Percentiles rank a stretch among this genome's conserved stretches.
phyloP scores from a whole-genome alignment of 345 rosid species.

The Nasturtium officinale region DNA sequence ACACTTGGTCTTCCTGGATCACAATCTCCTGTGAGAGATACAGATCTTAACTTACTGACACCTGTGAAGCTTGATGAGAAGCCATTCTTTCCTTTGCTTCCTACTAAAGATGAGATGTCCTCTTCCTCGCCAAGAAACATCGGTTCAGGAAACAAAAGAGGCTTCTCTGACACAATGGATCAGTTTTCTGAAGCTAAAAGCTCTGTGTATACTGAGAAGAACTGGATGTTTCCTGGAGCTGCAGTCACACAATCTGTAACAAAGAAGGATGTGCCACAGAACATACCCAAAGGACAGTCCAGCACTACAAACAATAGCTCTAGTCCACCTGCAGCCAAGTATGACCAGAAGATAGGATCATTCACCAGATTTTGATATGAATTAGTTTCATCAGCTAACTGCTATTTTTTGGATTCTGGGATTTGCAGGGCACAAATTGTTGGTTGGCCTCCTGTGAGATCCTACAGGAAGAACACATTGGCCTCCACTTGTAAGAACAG shows the following conservation, averaged over 20 bases:
- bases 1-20: conserved; percentile 94
- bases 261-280: conserved; percentile 55
- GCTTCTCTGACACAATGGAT: conserved; percentile 77
- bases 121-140: conserved; percentile 52
- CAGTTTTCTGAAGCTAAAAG: conserved; percentile 65
- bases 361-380: conserved; percentile 5
- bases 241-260: conserved; percentile 46
- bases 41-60: conserved; percentile 50
- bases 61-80: conserved; percentile 61
- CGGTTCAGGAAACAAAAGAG: conserved; percentile 79
- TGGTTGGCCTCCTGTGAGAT: conserved; percentile 49
- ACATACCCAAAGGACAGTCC: conserved; percentile 48
- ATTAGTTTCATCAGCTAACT: conserved; percentile 9
- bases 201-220: conserved; percentile 56
- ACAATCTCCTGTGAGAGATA: conserved; percentile 65
- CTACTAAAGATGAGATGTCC: conserved; percentile 64
- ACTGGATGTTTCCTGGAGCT: conserved; percentile 62
- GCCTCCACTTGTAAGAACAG: conserved; percentile 72
- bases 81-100: conserved; percentile 76
- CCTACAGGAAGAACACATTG: conserved; percentile 54
- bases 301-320: conserved; percentile 48
- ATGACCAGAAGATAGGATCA: conserved; percentile 14
- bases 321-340: conserved; percentile 80
- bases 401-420: neutral
- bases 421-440: conserved; percentile 46